Percentiles rank a stretch among this genome's conserved stretches.
Evolutionary conservation across 2,329 filamentous ascomycete species (phyloP).

Genomic region (Epichloe typhina): DNA sequence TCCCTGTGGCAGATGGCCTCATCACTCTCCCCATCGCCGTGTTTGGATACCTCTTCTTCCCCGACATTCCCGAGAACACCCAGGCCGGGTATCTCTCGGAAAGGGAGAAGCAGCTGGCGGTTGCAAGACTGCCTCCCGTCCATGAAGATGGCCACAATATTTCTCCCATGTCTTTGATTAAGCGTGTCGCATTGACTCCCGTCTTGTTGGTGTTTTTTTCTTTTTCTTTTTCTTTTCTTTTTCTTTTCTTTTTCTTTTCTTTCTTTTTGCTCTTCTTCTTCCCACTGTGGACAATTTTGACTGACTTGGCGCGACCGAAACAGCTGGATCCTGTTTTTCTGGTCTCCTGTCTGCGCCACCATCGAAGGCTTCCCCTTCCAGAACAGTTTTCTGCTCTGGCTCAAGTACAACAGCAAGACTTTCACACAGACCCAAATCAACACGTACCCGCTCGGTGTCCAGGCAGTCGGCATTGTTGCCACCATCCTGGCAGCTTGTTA

Average conservation of each 20-base stretch:
- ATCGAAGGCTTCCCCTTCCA: not conserved
- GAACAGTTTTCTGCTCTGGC: not conserved
- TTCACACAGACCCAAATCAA: not conserved
- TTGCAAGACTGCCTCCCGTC: slow-evolving; percentile 2
- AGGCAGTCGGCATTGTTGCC: not conserved
- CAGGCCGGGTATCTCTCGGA: slow-evolving; percentile 30
- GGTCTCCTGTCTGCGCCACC: not conserved
- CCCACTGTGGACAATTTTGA: not conserved
- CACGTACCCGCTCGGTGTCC: not conserved
- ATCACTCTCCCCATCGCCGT: slow-evolving; percentile 24
- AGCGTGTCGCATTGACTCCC: not conserved
- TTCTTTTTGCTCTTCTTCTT: too few relatives aligned
- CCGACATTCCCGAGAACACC: slow-evolving; percentile 32
- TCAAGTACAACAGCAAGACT: not conserved
- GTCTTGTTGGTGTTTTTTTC: not conserved
- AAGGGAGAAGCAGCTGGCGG: slow-evolving; percentile 30
- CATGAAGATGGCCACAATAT: not conserved
- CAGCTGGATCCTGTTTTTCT: not conserved
- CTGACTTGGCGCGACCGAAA: not conserved
- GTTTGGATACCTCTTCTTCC: slow-evolving; percentile 23
- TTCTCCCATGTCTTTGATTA: not conserved
- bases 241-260: accelerated
- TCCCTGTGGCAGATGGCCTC: slow-evolving; percentile 30
- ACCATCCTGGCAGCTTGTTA: not conserved
- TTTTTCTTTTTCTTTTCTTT: too few relatives aligned